Evolutionary conservation across 148 eudicot genomes (phyloP), one percentile per base, ranked within the genome.

Genomic region (Fagopyrum tataricum): DNA sequence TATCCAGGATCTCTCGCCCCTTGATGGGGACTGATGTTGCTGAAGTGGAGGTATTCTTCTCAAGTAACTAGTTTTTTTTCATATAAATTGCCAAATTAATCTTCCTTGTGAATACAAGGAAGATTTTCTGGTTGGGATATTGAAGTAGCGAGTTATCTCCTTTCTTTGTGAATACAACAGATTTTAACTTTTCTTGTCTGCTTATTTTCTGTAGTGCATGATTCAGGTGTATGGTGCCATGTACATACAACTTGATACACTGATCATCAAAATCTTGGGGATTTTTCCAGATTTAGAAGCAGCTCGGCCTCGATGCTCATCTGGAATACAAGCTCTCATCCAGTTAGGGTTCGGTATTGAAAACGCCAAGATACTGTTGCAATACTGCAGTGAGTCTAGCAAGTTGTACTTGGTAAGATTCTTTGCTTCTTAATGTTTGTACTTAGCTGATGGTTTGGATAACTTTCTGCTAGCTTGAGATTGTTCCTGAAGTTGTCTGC

Each of bases 331-430:
- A 42, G 83, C 95, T 31, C 91, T 93, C 76, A 85, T 87, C 86
- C 77, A 69, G 66, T 83, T 93, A 71, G 87, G 68, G 26, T 75
- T 49, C 42, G 90, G 84, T 56, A 81, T 87, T 24, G 85, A 79
- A 53, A 86, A 79, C 77, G 89, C 98, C 76, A 82, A 76, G 74
- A 69, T 21, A 75, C 83, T 87, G 31, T 75, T 91, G 44, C 82
- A 82, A 73, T 71, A 87, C 31, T 93, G 97, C 81, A 44, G 97
- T 24, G 84, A 84, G 41, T 88, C 89, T 70, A 93, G 97, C 83
- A 87, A 80, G 80, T 89, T 93, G 40, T 93, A 91, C 81, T 71
- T 93, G 98, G 98, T 93, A 87, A 51, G 89, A 31, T 52, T 20
- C 43, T 31, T 37, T 62, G 31, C 68, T 73, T 18, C 49, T 18